phyloP scores from a whole-genome alignment of 192 early-diverging fungal genomes.

The Backusella luteola region DNA sequence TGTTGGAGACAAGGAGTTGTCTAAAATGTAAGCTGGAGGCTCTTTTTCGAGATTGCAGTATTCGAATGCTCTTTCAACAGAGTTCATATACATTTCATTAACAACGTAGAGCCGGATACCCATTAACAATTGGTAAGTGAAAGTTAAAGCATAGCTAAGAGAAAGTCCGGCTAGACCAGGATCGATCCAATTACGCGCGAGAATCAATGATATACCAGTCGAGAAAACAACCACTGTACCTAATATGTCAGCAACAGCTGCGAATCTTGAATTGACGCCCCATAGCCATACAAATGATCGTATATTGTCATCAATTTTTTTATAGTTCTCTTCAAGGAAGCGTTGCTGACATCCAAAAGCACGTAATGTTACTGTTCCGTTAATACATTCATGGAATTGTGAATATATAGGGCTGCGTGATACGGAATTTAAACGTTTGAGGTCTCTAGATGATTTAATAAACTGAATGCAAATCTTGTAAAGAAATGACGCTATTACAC shows the following conservation, averaged over 20 bases:
- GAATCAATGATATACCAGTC: slow-evolving; percentile 62
- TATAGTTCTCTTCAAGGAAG: slow-evolving; percentile 54
- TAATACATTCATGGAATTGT: slow-evolving; percentile 72
- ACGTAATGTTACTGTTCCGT: slow-evolving; percentile 78
- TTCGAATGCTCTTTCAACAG: slow-evolving; percentile 84
- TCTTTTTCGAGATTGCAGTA: slow-evolving; percentile 83
- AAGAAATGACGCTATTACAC: slow-evolving; percentile 40
- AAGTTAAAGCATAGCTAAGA: slow-evolving; percentile 81
- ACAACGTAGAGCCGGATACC: slow-evolving; percentile 69
- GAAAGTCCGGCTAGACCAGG: slow-evolving; percentile 85
- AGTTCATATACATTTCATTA: slow-evolving; percentile 86
- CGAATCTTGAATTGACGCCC: slow-evolving; percentile 82
- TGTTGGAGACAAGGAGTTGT: not conserved
- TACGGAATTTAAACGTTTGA: slow-evolving; percentile 84
- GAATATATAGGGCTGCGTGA: slow-evolving; percentile 73
- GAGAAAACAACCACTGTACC: slow-evolving; percentile 69
- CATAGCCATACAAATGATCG: slow-evolving; percentile 82
- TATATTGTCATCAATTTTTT: slow-evolving; percentile 63
- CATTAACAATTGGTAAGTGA: slow-evolving; percentile 78
- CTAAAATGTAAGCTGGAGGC: slow-evolving; percentile 22
- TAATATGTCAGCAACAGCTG: slow-evolving; percentile 72
- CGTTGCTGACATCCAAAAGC: slow-evolving; percentile 70
- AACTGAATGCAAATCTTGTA: slow-evolving; percentile 51
- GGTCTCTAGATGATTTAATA: slow-evolving; percentile 68
- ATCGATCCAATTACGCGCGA: slow-evolving; percentile 49